Base-by-base conservation (phyloP, 495 filamentous ascomycete genomes). In the Cetradonia linearis region DNA sequence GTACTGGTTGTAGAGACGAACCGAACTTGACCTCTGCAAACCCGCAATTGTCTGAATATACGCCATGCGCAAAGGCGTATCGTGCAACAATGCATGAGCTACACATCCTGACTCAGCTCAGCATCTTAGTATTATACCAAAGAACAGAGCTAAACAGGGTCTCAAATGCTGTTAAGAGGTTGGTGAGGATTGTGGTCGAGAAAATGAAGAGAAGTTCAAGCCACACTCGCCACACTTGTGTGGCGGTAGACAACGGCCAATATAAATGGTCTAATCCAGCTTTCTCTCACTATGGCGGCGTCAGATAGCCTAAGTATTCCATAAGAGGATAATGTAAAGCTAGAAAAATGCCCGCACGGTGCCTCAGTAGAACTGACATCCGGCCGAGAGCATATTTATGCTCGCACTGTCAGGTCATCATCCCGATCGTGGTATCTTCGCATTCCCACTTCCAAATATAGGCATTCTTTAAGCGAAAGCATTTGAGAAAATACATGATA, bases 61-160 rank as follows among this genome's bases (percentile, higher is more conserved):
- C 27, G 50, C 47, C 58, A 44, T 40, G 37, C 49, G 36, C 36
- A 37, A 25, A 52, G 10, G 31, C 48, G 58, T 40, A 33, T 5
- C 20, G 48, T 38, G 27, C 47, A 37, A 33, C 8, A 47, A 60
- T 53, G 27, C 58, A 60, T 60, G 58, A 53, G 58, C 58, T 33
- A 60, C 18, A 25, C 58, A 60, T 60, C 11, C 30, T 60, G 36
- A 38, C n/a, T 53, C 37, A n/a, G 37, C 48, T 53, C 11, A 48
- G 37, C 58, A 60, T 60, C 27, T 38, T 53, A 31, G 25, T 23
- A 23, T 42, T 53, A 34, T 2, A 23, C 18, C 13, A n/a, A 7
- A 6, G n/a, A 20, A 23, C 10, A 14, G 31, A 20, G 16, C 23
- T 23, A 11, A 2, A 34, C 50, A 23, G 10, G 10, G 7, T 46